Conservation (phyloP, 306 rosid species). For the Rosa lucieae region DNA sequence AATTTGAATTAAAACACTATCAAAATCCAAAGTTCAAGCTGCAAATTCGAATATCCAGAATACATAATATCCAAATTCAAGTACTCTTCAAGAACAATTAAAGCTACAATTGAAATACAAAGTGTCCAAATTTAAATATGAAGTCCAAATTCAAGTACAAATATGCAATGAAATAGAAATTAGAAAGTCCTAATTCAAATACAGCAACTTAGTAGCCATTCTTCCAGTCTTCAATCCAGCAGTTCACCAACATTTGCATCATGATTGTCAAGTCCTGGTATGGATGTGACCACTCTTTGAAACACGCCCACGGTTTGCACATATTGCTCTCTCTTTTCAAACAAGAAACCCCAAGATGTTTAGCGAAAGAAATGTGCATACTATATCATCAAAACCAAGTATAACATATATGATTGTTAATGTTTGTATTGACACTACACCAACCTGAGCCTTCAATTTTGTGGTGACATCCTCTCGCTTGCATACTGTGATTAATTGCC, state of each 20-base stretch:
- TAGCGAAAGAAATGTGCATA: not conserved
- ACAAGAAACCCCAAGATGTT: slow-evolving; percentile 23
- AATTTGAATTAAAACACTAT: too few species aligned
- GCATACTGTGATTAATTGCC: slow-evolving; percentile 54
- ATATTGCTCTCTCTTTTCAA: slow-evolving; percentile 63
- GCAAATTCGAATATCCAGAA: too few species aligned
- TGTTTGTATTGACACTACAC: slow-evolving; percentile 8
- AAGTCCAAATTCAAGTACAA: too few species aligned
- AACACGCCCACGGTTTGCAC: slow-evolving; percentile 71
- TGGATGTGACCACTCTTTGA: slow-evolving; percentile 68
- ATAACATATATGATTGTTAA: not conserved
- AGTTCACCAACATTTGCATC: slow-evolving; percentile 50
- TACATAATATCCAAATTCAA: too few species aligned
- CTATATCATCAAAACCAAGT: not conserved
- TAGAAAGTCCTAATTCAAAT: too few species aligned
- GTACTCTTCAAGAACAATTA: too few species aligned
- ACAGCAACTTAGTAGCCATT: too few species aligned
- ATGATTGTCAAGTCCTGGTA: slow-evolving; percentile 76
- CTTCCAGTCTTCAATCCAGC: too few species aligned
- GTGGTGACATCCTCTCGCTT: slow-evolving; percentile 63
- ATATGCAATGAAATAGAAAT: too few species aligned
- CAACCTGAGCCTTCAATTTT: slow-evolving; percentile 79
- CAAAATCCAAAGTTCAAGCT: too few species aligned
- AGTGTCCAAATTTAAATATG: too few species aligned
- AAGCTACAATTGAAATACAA: too few species aligned